Evolutionary conservation across 2,329 filamentous ascomycete genomes (phyloP), one percentile per base, ranked within the genome.

Genomic region (Xylaria sp.): DNA sequence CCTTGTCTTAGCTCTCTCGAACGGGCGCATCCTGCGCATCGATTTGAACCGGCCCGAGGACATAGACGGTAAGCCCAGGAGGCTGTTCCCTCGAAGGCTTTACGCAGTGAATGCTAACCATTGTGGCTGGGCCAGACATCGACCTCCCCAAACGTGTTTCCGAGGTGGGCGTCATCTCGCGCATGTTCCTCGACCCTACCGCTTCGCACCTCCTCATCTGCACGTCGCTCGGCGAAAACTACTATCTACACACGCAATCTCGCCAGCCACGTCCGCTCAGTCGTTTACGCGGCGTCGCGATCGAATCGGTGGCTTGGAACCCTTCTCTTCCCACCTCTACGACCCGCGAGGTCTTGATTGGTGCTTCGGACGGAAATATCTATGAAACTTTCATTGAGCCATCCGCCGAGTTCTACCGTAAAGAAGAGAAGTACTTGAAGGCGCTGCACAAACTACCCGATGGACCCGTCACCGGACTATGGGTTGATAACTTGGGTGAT

Each of bases 311-410:
- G 64, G 93, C 94, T 37, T 99, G 95, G 95, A 97, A 96, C 72
- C 93, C 95, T 1, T 93, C 92, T 2, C 82, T 94, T 50, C 95
- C 95, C 4, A 98, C 94, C 8, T 92, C 94, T 2, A 97, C 93
- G 1, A 99, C 95, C 2, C 85, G 95, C 60, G 95, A 99, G 81
- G 98, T 99, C 38, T 81, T 99, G 8, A 79, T 99, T 33, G 95
- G 95, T 35, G 90, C 93, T 9, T 88, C 91, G n/a, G 95, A 98
- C 78, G 95, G 95, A 25, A 95, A 92, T 76, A 87, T 99, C 33
- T 98, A 97, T 78, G 95, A 99, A 78, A 90, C 90, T 17, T 98
- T 92, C 72, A 94, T 99, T 73, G 95, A 99, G 77, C 93, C 93
- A 3, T 91, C 92, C 14, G 93, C 90, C 51, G 95, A 98, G 75